Base-by-base conservation (phyloP, 129 eudicot genomes). In the Ambrosia trifida region DNA sequence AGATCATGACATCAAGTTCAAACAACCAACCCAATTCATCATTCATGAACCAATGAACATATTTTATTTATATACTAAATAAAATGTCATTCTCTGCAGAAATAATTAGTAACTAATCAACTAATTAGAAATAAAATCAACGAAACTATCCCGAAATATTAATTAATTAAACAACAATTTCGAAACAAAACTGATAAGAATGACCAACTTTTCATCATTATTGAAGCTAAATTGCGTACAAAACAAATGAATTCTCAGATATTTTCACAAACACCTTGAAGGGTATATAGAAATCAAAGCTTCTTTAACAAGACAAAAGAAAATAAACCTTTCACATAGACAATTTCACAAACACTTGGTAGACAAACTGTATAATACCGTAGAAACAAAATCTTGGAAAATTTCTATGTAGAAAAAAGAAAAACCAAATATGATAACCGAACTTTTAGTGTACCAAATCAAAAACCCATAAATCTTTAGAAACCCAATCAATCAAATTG, bases 281-380 rank as follows among this genome's bases (percentile, higher is more conserved):
- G 28, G 28, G 28, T 24, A 24, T 24, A 24, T 24, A 24, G n/a
- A 4, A 7, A 38, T 3, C 47, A 5, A 73, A n/a, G 2, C n/a
- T n/a, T n/a, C n/a, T n/a, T n/a, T n/a, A n/a, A n/a, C n/a, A n/a
- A n/a, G n/a, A n/a, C n/a, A 7, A 64, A 14, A 7, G 9, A 20
- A 35, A 35, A 24, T 7, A 49, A 47, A 36, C 3, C 63, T 24
- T 24, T 64, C 33, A 16, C 16, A 38, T 52, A 65, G 36, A 54
- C 73, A 75, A 30, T 53, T 56, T 66, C 46, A 53, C 66, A 75
- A 75, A 75, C 68, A 54, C 53, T 7, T 33, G 6, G 9, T 10
- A 12, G 64, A 38, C 10, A 8, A 38, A 38, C 43, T 11, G 4
- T 19, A 5, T 24, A 57, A 57, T 13, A 4, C 36, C 63, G 24